phyloP scores from a whole-genome alignment of 768 basidiomycete genomes.

The Russula vinacea region DNA sequence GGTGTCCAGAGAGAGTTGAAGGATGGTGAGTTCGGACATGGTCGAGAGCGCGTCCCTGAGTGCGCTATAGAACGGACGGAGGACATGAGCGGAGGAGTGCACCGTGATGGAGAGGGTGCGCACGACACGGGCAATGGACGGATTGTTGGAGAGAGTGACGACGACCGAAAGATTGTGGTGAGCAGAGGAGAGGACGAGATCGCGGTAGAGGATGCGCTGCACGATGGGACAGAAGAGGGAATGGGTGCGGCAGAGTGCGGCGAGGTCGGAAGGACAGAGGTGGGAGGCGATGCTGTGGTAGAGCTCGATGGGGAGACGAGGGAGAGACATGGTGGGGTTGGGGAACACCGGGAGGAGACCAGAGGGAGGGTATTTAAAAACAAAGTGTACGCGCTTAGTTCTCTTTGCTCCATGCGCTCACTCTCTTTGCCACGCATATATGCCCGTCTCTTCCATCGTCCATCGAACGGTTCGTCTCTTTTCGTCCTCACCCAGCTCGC shows the following conservation, averaged over 20 bases:
- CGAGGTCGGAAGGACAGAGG: conserved; percentile 42
- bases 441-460: neutral
- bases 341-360: neutral
- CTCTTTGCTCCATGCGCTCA: conserved; percentile 3
- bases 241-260: conserved; percentile 46
- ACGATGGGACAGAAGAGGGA: conserved; percentile 48
- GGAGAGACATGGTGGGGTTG: conserved; percentile 42
- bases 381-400: neutral
- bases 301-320: conserved; percentile 58
- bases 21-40: conserved; percentile 60
- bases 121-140: conserved; percentile 59
- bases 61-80: conserved; percentile 46
- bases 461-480: conserved; percentile 1
- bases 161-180: conserved; percentile 50
- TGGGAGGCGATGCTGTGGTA: conserved; percentile 47
- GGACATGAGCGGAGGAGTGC: conserved; percentile 41
- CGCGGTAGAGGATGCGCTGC: conserved; percentile 61
- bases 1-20: conserved; percentile 49
- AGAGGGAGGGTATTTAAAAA: neutral
- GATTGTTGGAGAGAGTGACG: conserved; percentile 52
- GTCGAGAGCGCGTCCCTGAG: conserved; percentile 53
- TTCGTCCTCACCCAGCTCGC: neutral
- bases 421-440: neutral
- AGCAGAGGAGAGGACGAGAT: conserved; percentile 46
- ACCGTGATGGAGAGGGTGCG: conserved; percentile 58